Base-by-base conservation (phyloP, 2,329 filamentous ascomycete species). In the Colletotrichum theobromicola region DNA sequence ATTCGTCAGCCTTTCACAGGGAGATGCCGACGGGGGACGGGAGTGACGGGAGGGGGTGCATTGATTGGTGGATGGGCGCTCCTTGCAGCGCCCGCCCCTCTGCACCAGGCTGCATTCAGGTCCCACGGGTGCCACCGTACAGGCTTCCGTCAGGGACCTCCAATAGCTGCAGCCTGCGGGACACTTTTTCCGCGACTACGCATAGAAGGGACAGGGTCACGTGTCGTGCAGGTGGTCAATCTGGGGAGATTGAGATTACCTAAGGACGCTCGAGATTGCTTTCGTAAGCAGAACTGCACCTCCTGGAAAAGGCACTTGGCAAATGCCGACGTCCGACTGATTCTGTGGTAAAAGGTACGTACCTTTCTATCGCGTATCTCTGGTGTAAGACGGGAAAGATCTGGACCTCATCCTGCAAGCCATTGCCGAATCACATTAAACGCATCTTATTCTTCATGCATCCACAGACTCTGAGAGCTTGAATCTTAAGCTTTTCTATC, bases 1-100 rank as follows among this genome's bases (percentile, higher is more conserved):
- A 72, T 62, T 74, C 72, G 67, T 74, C 62, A 74, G 72, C 68
- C 63, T 72, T 67, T 61, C 69, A 64, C 72, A 74, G 72, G 68
- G 72, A 74, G 70, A 63, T 55, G 67, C 67, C 37, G 37, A 63
- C 21, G 37, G 57, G 63, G 32, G 61, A 62, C 68, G 57, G 62
- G 55, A 63, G 63, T 74, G 68, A 67, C 62, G 62, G 46, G 72
- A 57, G n/a, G 35, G 34, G 18, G 57, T 21, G 68, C 72, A 74
- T 72, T 74, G 57, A 74, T 74, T 74, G 72, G 72, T 72, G 62
- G 57, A 61, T 34, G 53, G 55, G 37, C 30, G 26, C 55, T 74
- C 72, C 72, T 55, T 74, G 67, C 61, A 74, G 53, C 67, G 24
- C n/a, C 30, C n/a, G 60, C n/a, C 42, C n/a, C 42, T 21, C 42